Percentiles rank a stretch among this genome's conserved stretches.
phyloP scores from a whole-genome alignment of 2,329 filamentous ascomycete species.

The Pochonia chlamydosporia region DNA sequence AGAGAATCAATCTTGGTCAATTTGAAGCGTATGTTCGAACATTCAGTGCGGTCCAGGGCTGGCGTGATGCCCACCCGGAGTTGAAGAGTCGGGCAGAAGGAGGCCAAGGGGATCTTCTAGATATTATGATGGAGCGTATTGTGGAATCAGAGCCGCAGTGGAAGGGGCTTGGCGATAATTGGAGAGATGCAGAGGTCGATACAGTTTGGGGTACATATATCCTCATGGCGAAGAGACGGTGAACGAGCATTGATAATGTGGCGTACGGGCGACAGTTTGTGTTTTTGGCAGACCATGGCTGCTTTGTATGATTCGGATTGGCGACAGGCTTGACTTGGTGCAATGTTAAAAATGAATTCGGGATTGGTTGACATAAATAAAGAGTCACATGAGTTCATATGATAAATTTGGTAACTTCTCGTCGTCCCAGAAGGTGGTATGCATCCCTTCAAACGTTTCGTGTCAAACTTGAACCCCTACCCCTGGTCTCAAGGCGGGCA shows the following conservation, averaged over 20 bases:
- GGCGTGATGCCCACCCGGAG: constrained; percentile 50
- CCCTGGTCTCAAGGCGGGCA: background rate
- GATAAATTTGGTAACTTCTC: no score
- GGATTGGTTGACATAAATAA: no score
- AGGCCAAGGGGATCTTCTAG: constrained; percentile 55
- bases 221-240: constrained; percentile 44
- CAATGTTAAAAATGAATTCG: no score
- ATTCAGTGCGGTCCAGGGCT: constrained; percentile 53
- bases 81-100: constrained; percentile 43
- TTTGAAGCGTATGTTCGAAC: constrained; percentile 58
- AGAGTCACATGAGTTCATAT: no score
- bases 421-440: no score
- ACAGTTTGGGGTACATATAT: constrained; percentile 58
- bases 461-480: background rate
- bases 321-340: no score
- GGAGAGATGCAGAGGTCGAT: constrained; percentile 49
- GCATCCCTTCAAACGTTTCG: constrained; percentile 13
- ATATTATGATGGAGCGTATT: constrained; percentile 56
- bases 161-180: constrained; percentile 40
- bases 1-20: constrained; percentile 48
- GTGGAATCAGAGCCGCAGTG: constrained; percentile 46
- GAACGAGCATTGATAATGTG: no score
- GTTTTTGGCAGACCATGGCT: no score
- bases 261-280: no score
- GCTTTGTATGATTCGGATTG: no score